phyloP scores from a whole-genome alignment of 345 rosid species.

The Salix brachista region DNA sequence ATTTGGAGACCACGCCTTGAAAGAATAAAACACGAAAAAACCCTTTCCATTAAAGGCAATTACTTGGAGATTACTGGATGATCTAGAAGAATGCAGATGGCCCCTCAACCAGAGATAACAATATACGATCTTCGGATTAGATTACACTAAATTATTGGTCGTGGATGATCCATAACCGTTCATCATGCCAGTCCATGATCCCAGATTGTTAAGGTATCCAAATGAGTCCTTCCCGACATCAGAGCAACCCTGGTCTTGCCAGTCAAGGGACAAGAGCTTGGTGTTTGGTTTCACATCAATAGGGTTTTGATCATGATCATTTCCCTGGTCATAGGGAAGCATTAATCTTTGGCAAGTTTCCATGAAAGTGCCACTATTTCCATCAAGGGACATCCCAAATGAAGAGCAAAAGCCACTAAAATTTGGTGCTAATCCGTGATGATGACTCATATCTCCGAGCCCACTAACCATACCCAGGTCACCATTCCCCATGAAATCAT shows the following conservation, averaged over 20 bases:
- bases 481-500: slow-evolving; percentile 48
- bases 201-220: slow-evolving; percentile 42
- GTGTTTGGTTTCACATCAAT: slow-evolving; percentile 71
- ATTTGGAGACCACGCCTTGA: slow-evolving; percentile 9
- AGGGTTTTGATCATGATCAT: slow-evolving; percentile 35
- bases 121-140: neutral
- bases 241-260: slow-evolving; percentile 74
- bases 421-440: slow-evolving; percentile 25
- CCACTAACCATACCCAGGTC: slow-evolving; percentile 34
- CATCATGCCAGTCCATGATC: slow-evolving; percentile 59
- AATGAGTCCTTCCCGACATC: slow-evolving; percentile 45
- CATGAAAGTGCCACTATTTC: slow-evolving; percentile 38
- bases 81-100: neutral
- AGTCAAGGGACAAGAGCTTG: slow-evolving; percentile 66
- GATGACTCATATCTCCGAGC: slow-evolving; percentile 26
- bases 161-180: slow-evolving; percentile 46
- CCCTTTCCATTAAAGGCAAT: slow-evolving; percentile 8
- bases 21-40: slow-evolving; percentile 1
- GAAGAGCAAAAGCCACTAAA: slow-evolving; percentile 42
- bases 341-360: slow-evolving; percentile 57
- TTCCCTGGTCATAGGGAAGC: slow-evolving; percentile 46
- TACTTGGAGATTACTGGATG: neutral
- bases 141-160: slow-evolving; percentile 45
- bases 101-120: neutral
- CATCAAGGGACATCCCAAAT: slow-evolving; percentile 39